Conservation (phyloP, 148 eudicot genomes). For the Rhododendron henanense region DNA sequence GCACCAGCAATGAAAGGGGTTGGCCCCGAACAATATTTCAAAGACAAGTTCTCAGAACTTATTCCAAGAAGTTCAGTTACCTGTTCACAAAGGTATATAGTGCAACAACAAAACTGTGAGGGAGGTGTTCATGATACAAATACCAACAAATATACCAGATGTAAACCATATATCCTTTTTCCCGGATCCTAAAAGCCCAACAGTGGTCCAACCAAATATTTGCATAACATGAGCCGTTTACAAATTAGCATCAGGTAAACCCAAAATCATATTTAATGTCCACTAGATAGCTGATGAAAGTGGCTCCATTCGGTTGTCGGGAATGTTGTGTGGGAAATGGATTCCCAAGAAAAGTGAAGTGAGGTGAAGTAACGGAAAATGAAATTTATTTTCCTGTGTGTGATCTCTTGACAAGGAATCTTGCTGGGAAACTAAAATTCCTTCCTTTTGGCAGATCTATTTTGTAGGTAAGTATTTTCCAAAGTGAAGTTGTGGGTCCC, state of each 20-base stretch:
- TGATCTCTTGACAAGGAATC: not conserved
- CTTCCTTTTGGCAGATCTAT: not conserved
- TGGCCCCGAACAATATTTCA: slow-evolving; percentile 66
- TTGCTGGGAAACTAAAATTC: not conserved
- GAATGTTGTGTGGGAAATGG: not conserved
- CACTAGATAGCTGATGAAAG: not conserved
- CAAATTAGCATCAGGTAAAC: not conserved
- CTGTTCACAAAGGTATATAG: slow-evolving; percentile 27
- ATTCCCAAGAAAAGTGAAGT: not conserved
- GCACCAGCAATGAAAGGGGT: slow-evolving; percentile 54
- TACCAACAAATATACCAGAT: not conserved
- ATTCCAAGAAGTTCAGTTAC: slow-evolving; percentile 63
- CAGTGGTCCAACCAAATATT: not conserved
- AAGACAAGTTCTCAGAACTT: slow-evolving; percentile 36
- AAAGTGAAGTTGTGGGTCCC: not conserved
- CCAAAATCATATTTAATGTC: not conserved
- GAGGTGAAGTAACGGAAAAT: not conserved
- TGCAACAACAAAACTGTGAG: not conserved
- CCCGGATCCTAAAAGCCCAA: not conserved
- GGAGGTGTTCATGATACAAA: not conserved
- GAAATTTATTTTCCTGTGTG: too few species aligned
- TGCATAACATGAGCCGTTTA: not conserved
- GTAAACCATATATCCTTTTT: not conserved
- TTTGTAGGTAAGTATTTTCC: not conserved
- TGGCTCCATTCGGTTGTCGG: not conserved